Evolutionary conservation across 1,284 basidiomycete species (phyloP), one percentile per base, ranked within the genome.

Genomic region (Apiotrichum brassicae): DNA sequence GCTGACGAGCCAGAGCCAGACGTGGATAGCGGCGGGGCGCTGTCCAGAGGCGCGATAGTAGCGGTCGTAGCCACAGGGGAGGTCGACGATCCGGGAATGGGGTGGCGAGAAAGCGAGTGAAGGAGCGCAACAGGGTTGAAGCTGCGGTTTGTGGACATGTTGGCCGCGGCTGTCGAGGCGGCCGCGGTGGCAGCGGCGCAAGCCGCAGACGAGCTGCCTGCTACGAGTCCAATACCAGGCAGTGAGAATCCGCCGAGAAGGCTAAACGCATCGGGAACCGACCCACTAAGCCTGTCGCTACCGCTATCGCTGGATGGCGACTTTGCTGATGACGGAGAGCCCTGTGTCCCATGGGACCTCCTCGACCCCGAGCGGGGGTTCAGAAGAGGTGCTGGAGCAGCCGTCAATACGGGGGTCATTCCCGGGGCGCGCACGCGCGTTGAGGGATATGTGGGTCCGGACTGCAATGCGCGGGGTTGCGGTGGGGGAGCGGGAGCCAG

Each of bases 161-260:
- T 26, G 4, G 25, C 13, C 4, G 40, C 40, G 6, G 40, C 25
- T 8, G 28, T 20, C 26, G 40, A 42, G 8, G 40, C 40, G 11
- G 28, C 9, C 11, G 14, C 28, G 14, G 28, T 30, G 11, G 28
- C 28, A 30, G 28, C 28, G 28, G 28, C 28, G 11, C 11, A 9
- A 11, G 28, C 28, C 28, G 28, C 28, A 3, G 28, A 30, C 11
- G 28, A 30, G 28, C 28, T 30, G 14, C 28, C 28, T 11, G 28
- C 28, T 19, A 42, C 40, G 5, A 42, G 40, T 1, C 40, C 40
- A 28, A 42, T 32, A 16, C 40, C 40, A 3, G 40, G 40, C 3
- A 42, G 28, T 12, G 40, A 42, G 26, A 42, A 42, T 3, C 40
- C 40, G 40, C 40, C 40, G 26, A 42, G 28, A 7, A 42, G 28